Base-by-base conservation (phyloP, 495 filamentous ascomycete species). In the Aspergillus coremiiformis region DNA sequence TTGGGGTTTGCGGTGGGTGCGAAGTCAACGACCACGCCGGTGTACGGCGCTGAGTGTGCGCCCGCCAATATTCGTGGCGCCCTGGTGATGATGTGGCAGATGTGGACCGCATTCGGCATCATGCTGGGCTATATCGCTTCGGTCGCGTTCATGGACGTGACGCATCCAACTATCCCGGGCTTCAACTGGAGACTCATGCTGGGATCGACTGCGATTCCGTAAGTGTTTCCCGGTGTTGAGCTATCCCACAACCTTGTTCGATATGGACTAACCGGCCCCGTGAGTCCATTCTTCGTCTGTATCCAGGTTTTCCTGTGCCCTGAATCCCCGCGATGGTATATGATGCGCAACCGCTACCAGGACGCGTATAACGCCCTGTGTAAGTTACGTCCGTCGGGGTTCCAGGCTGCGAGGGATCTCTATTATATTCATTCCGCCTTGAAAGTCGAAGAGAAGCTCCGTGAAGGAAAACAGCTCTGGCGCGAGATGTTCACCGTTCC, bases 171-270 rank as follows among this genome's bases (percentile, higher is more conserved):
- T n/a, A 77, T 84, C 21, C 69, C 77, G 14, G 84, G 82, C 9
- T 69, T 90, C 2, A 89, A 88, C 59, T 92, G 89, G 89, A 80
- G 88, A 26, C 62, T 90, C 45, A 92, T 92, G 89, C 79, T 95
- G 74, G 86, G 78, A 4, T 90, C 86, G 10, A 84, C 89, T 11
- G 76, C 86, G 66, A 66, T 94, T 8, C 88, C 86, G 0, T 83
- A 87, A 19, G 48, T 51, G 19, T 27, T 63, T 92, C 29, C 60
- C n/a, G n/a, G n/a, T n/a, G n/a, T n/a, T 90, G 47, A 85, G 90
- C 17, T 17, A 21, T 1, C 7, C 52, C 81, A 78, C 65, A 71
- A 62, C 27, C 82, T 84, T 50, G 4, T 29, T 19, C 21, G n/a
- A 5, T 43, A 35, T 5, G 14, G 12, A 27, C 43, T 53, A 39